Base-by-base conservation (phyloP, 768 basidiomycete genomes). In the Phlebiopsis gigantea region DNA sequence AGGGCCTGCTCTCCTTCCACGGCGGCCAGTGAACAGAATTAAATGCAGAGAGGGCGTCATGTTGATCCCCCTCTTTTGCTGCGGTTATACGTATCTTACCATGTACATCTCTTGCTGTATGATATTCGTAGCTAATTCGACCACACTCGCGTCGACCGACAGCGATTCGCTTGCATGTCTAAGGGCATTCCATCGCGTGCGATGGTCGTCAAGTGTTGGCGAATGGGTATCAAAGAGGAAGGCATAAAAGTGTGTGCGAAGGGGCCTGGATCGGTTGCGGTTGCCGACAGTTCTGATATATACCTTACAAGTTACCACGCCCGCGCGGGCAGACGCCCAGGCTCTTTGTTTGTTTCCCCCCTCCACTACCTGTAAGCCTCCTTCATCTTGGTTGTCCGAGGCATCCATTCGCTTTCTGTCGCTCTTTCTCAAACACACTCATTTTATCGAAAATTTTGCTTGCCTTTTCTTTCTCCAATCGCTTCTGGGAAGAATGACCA, bases 1-100 rank as follows among this genome's bases (percentile, higher is more conserved):
- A 85, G 64, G 73, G 75, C 8, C 72, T 70, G 2, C 60, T 81
- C 55, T 68, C 75, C 7, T 77, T 69, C 62, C 30, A 39, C 34
- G 34, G 34, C 17, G 17, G 34, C 17, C 34, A 9, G 34, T 17
- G 34, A 12, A 17, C 34, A 19, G 12, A 10, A 26, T 15, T 19
- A 19, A 10, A 10, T 22, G 21, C 45, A 10, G 14, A 46, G 44
- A 34, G 34, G 17, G 12, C 17, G 34, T 39, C 17, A 39, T 39
- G 2, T 39, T 39, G 17, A 3, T 9, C 31, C 41, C 30, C 5
- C 52, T n/a, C 31, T 21, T 12, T 24, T 43, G 14, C 51, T 49
- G 24, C 47, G 9, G 4, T 26, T 26, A 9, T 21, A 46, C 10
- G 17, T 49, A 49, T 25, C 47, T 49, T 49, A 49, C 47, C 22